Evolutionary conservation across 768 basidiomycete genomes (phyloP), one percentile per base, ranked within the genome.

Genomic region (Neoboletus magnificus): DNA sequence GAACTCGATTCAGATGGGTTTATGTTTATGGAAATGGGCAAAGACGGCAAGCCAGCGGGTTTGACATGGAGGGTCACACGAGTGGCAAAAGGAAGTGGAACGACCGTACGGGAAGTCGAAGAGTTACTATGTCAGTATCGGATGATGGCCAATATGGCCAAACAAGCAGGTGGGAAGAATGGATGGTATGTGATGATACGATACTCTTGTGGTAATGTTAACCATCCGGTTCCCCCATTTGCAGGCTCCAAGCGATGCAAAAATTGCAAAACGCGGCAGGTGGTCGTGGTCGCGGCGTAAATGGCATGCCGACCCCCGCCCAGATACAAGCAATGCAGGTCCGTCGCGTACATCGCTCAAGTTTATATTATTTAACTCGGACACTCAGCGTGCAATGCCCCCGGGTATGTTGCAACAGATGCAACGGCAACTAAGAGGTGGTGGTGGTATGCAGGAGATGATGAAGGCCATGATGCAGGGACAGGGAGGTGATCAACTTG

Each of bases 101-200:
- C 95, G 48, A 90, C 85, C 62, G 91, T 99, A 27, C 81, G 93
- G 57, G 97, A 99, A 76, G 96, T 99, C n/a, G 97, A 99, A 71
- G 96, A 99, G 67, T 71, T 98, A 54, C 75, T 99, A 44, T 93
- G 92, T 64, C 97, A 99, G 74, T 97, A 98, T 65, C 84, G 92
- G 44, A 95, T 98, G 91, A 97, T 99, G 92, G 87, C 93, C 51
- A 95, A 92, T 66, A 95, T 99, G 90, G 97, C 96, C 33, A 97
- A 94, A 77, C 89, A 93, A 68, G 95, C 93, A 7, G 97, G 97
- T 47, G 95, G 94, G 40, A 97, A 97, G 82, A 93, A 95, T 59
- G 95, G 94, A 64, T 93, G 93, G 89, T 87, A 55, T 56, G 85
- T 59, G 48, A 40, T 55, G 44, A 48, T 55, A 48, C 20, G 11